Evolutionary conservation across 108 stramenopile genomes (phyloP).

Genomic region (Cyclotella kingstonii): DNA sequence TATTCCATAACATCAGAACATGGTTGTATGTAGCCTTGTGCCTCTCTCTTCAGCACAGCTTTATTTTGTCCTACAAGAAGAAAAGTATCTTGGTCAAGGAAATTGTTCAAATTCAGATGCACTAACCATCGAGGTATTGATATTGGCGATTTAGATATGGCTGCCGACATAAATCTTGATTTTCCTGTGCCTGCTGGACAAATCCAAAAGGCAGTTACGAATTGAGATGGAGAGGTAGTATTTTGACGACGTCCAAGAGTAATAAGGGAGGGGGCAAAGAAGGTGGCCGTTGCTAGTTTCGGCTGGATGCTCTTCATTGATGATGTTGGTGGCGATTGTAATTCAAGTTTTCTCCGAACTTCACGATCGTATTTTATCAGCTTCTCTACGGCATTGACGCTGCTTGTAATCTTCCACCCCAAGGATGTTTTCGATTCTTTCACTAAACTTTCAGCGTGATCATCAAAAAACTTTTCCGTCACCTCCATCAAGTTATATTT

Average conservation of each 20-base stretch:
- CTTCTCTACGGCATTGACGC: conserved; percentile 51
- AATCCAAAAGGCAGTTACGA: conserved; percentile 57
- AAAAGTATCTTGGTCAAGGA: conserved; percentile 75
- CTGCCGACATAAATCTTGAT: conserved; percentile 58
- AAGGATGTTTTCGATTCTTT: conserved; percentile 11
- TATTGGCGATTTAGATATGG: conserved; percentile 35
- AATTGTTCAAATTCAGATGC: conserved; percentile 50
- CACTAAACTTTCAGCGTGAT: background rate
- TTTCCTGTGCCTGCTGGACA: conserved; percentile 60
- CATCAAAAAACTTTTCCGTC: conserved; percentile 28
- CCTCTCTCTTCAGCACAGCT: conserved; percentile 53
- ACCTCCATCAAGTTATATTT: conserved; percentile 34
- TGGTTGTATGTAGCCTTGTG: conserved; percentile 43
- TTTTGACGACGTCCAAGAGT: conserved; percentile 43
- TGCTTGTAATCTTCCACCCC: conserved; percentile 44
- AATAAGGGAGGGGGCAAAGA: conserved; percentile 42
- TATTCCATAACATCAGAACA: no score
- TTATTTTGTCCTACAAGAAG: conserved; percentile 59
- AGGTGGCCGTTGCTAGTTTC: conserved; percentile 45
- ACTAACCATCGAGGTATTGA: conserved; percentile 51
- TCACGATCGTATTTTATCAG: conserved; percentile 36
- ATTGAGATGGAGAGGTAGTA: conserved; percentile 32
- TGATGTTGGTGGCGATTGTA: no score
- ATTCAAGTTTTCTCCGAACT: conserved; percentile 10
- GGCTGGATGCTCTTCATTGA: conserved; percentile 8